Evolutionary conservation across 129 eudicot species (phyloP), one percentile per base, ranked within the genome.

Genomic region (Silybum marianum): DNA sequence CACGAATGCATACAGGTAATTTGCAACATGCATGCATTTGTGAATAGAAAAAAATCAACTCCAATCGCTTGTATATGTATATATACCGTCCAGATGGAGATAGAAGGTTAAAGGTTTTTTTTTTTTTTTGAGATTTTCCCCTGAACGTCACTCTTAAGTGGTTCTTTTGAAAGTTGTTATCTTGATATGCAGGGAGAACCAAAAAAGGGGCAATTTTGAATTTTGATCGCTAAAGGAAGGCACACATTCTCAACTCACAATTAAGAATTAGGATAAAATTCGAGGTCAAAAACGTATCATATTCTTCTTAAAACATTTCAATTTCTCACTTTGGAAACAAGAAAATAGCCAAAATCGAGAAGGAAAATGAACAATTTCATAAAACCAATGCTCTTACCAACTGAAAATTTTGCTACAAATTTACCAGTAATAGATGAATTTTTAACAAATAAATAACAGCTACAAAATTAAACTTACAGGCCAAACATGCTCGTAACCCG

Each of bases 401-500:
- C 19, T 48, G 19, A 48, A 48, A 48, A 48, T 48, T 48, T 13
- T 54, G 65, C 65, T 54, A 54, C 3, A 44, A 48, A 4, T 51
- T 18, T 54, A 54, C 22, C 22, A 54, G 21, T 19, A 54, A 18
- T 54, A 18, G 22, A 54, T 16, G 65, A 54, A 44, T 11, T 44
- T 44, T 44, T 44, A 44, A 42, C 48, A 42, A 42, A 51, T 76
- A 58, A 4, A 44, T 22, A 16, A 36, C 60, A 58, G 23, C 14
- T 3, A 34, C 22, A 26, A 48, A 78, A n/a, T n/a, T n/a, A 78
- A 22, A 84, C 90, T 91, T 88, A 95, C 99, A 75, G 99, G 99
- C 99, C 99, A 95, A 83, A 95, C 90, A 87, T 92, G 99, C 7
- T 90, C 93, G 84, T 95, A 95, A 19, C 96, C 94, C 6, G 91